Percentiles rank a stretch among this genome's conserved stretches.
Evolutionary conservation across 352 stramenopile genomes (phyloP).

Genomic region (Pythium diclinum): DNA sequence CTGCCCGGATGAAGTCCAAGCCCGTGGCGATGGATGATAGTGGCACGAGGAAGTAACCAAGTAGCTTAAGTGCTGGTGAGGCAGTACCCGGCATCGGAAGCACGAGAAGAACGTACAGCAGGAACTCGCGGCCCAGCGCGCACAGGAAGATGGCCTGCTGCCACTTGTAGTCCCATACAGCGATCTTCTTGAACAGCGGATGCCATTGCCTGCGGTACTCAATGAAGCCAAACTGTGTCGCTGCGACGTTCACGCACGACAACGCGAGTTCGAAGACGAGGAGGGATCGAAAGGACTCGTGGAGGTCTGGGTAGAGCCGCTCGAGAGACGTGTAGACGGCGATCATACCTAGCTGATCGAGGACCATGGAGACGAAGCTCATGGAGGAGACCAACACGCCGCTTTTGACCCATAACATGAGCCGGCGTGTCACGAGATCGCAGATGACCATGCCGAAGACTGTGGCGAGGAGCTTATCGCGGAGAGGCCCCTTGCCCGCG

Average conservation of each 20-base stretch:
- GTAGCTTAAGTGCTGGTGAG: constrained; percentile 29
- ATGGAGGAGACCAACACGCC: constrained; percentile 67
- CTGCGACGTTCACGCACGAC: constrained; percentile 46
- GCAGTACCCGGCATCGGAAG: constrained; percentile 35
- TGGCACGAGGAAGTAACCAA: constrained; percentile 54
- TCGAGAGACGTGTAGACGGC: constrained; percentile 60
- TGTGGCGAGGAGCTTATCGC: constrained; percentile 41
- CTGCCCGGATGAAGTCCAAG: constrained; percentile 51
- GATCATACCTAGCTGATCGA: constrained; percentile 63
- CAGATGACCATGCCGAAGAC: constrained; percentile 53
- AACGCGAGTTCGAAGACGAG: constrained; percentile 58
- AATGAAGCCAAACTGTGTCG: constrained; percentile 57
- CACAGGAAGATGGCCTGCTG: constrained; percentile 41
- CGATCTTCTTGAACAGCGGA: constrained; percentile 57
- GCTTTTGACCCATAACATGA: constrained; percentile 73
- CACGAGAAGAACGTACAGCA: constrained; percentile 60
- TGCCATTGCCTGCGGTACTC: constrained; percentile 61
- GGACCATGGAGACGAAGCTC: constrained; percentile 59
- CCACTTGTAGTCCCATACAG: constrained; percentile 50
- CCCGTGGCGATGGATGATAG: constrained; percentile 54
- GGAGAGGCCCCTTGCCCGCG: constrained; percentile 23
- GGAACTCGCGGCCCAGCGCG: constrained; percentile 53
- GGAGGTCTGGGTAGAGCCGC: constrained; percentile 45
- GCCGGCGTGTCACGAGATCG: constrained; percentile 52
- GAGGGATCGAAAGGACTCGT: constrained; percentile 40